Evolutionary conservation across 2,329 filamentous ascomycete species (phyloP).

Genomic region (Pseudogymnoascus sp.): DNA sequence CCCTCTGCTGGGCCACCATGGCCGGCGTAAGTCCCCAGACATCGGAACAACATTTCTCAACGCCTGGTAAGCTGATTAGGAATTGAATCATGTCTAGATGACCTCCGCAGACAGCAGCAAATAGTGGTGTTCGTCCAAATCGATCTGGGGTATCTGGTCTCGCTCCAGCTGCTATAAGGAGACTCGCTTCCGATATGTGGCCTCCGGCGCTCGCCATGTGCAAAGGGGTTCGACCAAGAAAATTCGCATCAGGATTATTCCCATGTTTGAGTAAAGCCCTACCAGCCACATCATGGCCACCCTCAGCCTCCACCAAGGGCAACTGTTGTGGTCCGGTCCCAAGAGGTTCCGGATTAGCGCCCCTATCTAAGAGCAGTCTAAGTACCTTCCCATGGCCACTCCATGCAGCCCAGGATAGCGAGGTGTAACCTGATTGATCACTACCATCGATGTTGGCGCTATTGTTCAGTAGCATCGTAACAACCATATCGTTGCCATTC

Average conservation of each 20-base stretch:
- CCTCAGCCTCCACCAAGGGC: background rate
- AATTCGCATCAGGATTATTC: background rate
- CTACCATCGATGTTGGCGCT: background rate
- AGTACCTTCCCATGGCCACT: background rate
- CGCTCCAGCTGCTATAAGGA: background rate
- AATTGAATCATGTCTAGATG: conserved; percentile 13
- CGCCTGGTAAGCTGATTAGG: background rate
- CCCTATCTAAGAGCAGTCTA: background rate
- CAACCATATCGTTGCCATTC: background rate
- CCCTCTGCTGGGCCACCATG: too few relatives aligned
- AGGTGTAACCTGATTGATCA: background rate
- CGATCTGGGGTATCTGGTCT: background rate
- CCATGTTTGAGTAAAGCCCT: background rate
- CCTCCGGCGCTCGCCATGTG: background rate
- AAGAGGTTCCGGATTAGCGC: background rate
- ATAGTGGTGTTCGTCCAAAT: conserved; percentile 14
- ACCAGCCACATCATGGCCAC: background rate
- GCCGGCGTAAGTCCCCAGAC: too few relatives aligned
- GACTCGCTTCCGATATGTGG: background rate
- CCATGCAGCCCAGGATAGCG: background rate
- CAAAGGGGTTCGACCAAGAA: background rate
- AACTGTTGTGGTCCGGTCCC: background rate
- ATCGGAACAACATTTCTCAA: background rate
- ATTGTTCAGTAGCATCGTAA: background rate
- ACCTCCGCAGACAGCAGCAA: conserved; percentile 17